These are phyloP conservation scores for Talaromyces sp. DNA, from an alignment of 2,329 filamentous ascomycete species.

Conservation along the genomic window DNA sequence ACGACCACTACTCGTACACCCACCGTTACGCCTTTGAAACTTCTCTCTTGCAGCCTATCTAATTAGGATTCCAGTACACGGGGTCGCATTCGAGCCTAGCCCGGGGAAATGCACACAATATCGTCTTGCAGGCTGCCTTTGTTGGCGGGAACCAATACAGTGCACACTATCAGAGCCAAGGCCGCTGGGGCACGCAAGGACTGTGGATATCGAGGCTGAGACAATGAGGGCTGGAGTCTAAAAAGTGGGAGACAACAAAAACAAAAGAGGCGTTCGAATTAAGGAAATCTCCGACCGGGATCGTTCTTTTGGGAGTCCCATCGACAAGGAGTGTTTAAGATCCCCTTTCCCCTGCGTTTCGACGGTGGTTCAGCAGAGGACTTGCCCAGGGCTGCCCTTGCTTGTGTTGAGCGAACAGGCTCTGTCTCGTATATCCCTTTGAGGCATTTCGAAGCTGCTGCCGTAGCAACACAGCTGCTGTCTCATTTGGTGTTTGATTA, in stretches of 20 bases:
- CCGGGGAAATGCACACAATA: background rate
- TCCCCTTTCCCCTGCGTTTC: conserved; percentile 8
- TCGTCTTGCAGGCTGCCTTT: background rate
- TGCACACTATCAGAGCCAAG: background rate
- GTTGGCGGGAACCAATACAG: background rate
- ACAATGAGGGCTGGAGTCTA: background rate
- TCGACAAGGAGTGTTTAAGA: conserved; percentile 5
- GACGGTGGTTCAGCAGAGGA: background rate
- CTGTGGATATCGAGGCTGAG: background rate
- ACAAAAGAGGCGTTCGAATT: background rate
- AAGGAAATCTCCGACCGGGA: background rate
- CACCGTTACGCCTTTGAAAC: background rate
- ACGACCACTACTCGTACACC: background rate
- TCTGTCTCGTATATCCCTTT: background rate
- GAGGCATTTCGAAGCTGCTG: conserved; percentile 1
- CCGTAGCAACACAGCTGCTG: conserved; percentile 7
- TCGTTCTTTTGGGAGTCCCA: background rate
- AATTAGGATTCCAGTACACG: background rate
- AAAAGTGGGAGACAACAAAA: background rate
- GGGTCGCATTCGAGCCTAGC: background rate
- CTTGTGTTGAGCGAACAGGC: conserved; percentile 2
- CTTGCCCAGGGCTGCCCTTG: conserved; percentile 4
- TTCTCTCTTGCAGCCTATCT: background rate
- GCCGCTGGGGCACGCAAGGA: background rate
- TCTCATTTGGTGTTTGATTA: background rate